These are phyloP conservation scores for Cruciata laevipes DNA, from an alignment of 257 asterid genomes.

Conservation along the genomic window DNA sequence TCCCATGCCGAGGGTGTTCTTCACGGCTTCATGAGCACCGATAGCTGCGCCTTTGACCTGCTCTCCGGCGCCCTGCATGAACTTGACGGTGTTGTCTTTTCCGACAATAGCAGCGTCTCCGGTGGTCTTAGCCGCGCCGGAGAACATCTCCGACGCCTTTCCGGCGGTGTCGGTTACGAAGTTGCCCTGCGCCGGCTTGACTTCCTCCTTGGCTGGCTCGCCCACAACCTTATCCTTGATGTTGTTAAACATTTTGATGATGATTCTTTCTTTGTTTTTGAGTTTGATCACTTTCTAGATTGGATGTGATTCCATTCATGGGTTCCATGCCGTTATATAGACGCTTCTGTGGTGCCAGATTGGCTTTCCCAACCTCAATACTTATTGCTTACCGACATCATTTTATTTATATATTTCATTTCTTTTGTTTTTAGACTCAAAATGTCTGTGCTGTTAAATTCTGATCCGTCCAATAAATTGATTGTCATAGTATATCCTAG, in stretches of 20 bases:
- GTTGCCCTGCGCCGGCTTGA: not conserved
- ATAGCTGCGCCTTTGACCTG: not conserved
- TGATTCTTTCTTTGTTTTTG: too few species aligned
- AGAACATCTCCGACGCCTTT: not conserved
- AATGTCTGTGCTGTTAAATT: too few species aligned
- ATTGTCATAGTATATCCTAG: too few species aligned
- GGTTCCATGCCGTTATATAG: not conserved
- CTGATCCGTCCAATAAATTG: too few species aligned
- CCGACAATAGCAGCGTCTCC: not conserved
- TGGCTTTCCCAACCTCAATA: too few species aligned
- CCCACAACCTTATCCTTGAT: not conserved
- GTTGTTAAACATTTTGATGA: not conserved
- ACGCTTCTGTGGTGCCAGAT: not conserved
- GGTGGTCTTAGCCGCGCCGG: not conserved
- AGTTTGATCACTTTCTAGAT: not conserved
- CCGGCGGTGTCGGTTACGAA: not conserved
- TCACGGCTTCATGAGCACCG: not conserved
- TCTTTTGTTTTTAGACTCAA: too few species aligned
- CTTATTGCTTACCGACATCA: too few species aligned
- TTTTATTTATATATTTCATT: too few species aligned
- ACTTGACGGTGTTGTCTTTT: not conserved
- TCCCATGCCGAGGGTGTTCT: not conserved
- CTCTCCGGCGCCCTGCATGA: not conserved
- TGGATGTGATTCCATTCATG: not conserved
- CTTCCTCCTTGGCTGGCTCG: not conserved